phyloP scores from a whole-genome alignment of 2,329 filamentous ascomycete species.

The Beauveria pseudobassiana region DNA sequence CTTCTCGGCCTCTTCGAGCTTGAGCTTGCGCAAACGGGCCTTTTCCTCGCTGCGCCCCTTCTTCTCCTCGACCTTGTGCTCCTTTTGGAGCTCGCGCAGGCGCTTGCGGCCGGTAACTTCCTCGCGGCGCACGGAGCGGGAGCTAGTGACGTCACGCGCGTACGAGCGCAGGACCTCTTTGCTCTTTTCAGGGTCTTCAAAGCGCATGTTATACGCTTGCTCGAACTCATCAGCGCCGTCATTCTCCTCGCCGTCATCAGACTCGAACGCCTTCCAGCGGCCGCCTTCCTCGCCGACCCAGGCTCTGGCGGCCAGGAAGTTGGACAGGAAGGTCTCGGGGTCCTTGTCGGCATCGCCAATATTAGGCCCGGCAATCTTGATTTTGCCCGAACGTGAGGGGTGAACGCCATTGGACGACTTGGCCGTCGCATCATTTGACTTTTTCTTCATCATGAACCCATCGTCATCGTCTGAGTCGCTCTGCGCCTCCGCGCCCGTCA shows the following conservation, averaged over 20 bases:
- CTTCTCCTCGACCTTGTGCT: constrained; percentile 73
- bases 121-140: constrained; percentile 79
- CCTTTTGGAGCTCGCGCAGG: constrained; percentile 68
- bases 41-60: constrained; percentile 70
- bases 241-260: constrained; percentile 78
- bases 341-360: constrained; percentile 75
- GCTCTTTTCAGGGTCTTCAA: constrained; percentile 81
- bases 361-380: constrained; percentile 51
- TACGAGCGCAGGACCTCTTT: constrained; percentile 87
- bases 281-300: constrained; percentile 68
- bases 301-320: constrained; percentile 86
- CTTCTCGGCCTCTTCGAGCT: constrained; percentile 81
- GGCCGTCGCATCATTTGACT: constrained; percentile 27
- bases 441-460: constrained; percentile 70
- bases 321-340: constrained; percentile 87
- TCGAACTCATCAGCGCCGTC: constrained; percentile 83
- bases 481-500: constrained; percentile 55
- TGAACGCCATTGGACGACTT: constrained; percentile 42
- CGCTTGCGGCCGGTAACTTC: constrained; percentile 71
- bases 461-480: constrained; percentile 45
- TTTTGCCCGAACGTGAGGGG: constrained; percentile 41
- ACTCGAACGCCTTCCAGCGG: constrained; percentile 77
- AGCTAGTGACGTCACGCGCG: constrained; percentile 74
- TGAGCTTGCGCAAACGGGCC: constrained; percentile 75
- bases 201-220: constrained; percentile 89